phyloP scores from a whole-genome alignment of 495 filamentous ascomycete genomes.

The Trichoderma reesei region DNA sequence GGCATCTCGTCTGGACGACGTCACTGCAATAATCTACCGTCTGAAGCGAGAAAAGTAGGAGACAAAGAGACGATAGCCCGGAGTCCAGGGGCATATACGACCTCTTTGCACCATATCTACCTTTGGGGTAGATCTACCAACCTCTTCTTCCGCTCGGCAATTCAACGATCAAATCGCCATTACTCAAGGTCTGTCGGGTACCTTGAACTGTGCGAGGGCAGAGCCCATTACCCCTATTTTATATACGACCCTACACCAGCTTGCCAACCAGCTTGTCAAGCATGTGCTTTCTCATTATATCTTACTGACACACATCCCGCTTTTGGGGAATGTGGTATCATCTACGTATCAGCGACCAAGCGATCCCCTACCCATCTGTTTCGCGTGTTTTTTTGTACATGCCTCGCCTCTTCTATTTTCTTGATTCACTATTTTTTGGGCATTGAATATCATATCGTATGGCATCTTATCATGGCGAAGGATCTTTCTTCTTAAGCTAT shows the following conservation, averaged over 20 bases:
- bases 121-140: too few species aligned
- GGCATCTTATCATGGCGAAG: conserved; percentile 1
- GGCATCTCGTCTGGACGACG: not conserved
- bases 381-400: not conserved
- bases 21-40: not conserved
- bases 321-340: not conserved
- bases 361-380: not conserved
- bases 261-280: too few species aligned
- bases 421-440: not conserved
- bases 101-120: too few species aligned
- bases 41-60: not conserved
- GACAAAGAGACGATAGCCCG: too few species aligned
- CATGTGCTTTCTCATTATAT: not conserved
- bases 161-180: too few species aligned
- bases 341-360: not conserved
- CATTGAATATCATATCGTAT: not conserved
- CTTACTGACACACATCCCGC: not conserved
- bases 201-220: too few species aligned
- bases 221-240: not conserved
- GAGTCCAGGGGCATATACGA: too few species aligned
- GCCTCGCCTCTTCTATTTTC: not conserved
- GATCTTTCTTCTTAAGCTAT: not conserved
- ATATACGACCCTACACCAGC: not conserved
- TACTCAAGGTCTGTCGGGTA: too few species aligned
- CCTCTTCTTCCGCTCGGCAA: too few species aligned